phyloP scores from a whole-genome alignment of 306 rosid genomes.

The Acacia melanoxylon region DNA sequence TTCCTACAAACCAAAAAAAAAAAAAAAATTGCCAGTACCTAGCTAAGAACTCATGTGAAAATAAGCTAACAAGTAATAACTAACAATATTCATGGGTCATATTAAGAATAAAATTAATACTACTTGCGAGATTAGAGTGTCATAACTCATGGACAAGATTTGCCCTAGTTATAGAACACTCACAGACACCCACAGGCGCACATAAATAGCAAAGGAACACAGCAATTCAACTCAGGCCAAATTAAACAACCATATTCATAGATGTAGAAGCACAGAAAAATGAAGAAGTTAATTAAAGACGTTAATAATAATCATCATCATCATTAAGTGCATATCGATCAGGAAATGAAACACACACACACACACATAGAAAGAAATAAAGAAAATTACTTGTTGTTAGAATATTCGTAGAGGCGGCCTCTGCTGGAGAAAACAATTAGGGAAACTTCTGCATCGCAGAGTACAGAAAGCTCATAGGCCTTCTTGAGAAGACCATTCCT shows the following conservation, averaged over 20 bases:
- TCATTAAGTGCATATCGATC: no score
- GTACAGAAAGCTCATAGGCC: slow-evolving; percentile 9
- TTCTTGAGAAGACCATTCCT: slow-evolving; percentile 14
- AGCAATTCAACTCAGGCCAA: background rate
- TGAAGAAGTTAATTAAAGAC: background rate
- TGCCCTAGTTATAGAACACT: background rate
- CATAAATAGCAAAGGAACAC: background rate
- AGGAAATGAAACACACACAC: background rate
- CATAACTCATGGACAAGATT: background rate
- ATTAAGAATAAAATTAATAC: background rate
- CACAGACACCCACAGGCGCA: background rate
- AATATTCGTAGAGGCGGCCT: slow-evolving; percentile 13
- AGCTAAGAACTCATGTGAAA: background rate
- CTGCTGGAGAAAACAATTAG: slow-evolving; percentile 8
- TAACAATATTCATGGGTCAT: background rate
- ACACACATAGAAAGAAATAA: background rate
- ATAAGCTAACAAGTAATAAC: background rate
- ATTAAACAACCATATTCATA: background rate
- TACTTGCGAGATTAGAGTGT: background rate
- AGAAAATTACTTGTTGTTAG: background rate
- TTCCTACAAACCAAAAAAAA: no score
- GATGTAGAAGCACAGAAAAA: background rate
- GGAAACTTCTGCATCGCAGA: slow-evolving; percentile 7
- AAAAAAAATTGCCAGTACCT: no score
- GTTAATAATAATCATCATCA: background rate